A percentile compares a stretch with the other conserved stretches of the same genome.
Evolutionary conservation across 495 filamentous ascomycete species (phyloP).

Genomic region (Trichoderma erinaceum): DNA sequence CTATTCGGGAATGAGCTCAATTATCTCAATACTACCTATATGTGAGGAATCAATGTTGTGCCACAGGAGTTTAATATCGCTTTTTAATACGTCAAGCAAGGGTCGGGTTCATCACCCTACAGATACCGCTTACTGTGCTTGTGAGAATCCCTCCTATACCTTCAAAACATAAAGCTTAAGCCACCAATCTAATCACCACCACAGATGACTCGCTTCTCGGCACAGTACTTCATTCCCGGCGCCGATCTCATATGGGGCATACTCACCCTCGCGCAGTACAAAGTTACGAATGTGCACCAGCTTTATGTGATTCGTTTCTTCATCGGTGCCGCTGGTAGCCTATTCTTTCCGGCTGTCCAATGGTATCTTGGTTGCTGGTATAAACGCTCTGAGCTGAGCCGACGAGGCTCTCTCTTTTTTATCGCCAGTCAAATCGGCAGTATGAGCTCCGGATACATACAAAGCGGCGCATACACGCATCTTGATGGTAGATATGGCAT

Average conservation of each 20-base stretch:
- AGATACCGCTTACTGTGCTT: conserved; percentile 50
- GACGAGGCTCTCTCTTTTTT: conserved; percentile 47
- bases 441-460: conserved; percentile 43
- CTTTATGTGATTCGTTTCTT: conserved; percentile 61
- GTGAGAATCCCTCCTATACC: conserved; percentile 46
- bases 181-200: conserved; percentile 8
- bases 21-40: conserved; percentile 39
- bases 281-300: conserved; percentile 37
- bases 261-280: conserved; percentile 51
- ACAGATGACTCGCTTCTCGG: background rate
- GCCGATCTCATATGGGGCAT: conserved; percentile 52
- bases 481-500: conserved; percentile 42
- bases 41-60: background rate
- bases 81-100: background rate
- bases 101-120: conserved; percentile 43
- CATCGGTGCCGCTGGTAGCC: conserved; percentile 49
- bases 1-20: conserved; percentile 38
- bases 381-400: conserved; percentile 52
- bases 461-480: conserved; percentile 47
- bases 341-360: conserved; percentile 52
- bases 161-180: background rate
- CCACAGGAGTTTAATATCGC: background rate
- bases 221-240: conserved; percentile 42
- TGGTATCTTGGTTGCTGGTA: conserved; percentile 62
- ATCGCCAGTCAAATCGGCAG: conserved; percentile 38